Evolutionary conservation across 768 basidiomycete genomes (phyloP).

Genomic region (Boletus rufocinnamomeus): DNA sequence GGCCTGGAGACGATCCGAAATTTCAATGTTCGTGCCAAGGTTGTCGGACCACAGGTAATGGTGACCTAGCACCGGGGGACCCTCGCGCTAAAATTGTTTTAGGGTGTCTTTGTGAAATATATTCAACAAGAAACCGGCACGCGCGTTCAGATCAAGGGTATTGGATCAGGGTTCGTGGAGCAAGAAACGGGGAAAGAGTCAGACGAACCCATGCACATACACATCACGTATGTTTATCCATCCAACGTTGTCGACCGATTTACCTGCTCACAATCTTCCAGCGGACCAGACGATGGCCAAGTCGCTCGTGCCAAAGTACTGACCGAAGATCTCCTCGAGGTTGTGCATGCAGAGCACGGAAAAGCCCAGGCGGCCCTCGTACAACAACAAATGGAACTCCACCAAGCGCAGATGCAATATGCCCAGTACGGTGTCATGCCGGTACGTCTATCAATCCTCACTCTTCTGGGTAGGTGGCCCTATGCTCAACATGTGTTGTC

Average conservation of each 20-base stretch:
- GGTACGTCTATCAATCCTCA: conserved; percentile 38
- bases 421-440: conserved; percentile 67
- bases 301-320: conserved; percentile 84
- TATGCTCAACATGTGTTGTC: conserved; percentile 3
- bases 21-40: conserved; percentile 97
- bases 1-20: conserved; percentile 89
- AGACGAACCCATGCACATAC: conserved; percentile 89
- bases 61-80: not conserved
- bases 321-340: conserved; percentile 85
- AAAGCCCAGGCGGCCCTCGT: conserved; percentile 67
- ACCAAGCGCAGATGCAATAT: conserved; percentile 81
- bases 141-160: conserved; percentile 95
- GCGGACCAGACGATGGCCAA: conserved; percentile 84
- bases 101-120: conserved; percentile 96
- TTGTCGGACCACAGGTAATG: conserved; percentile 89
- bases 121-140: conserved; percentile 97
- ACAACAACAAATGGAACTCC: conserved; percentile 85
- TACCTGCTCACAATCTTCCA: conserved; percentile 13
- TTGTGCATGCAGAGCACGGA: conserved; percentile 85
- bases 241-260: conserved; percentile 20
- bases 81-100: not conserved
- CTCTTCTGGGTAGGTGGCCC: not conserved
- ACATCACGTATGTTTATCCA: conserved; percentile 69
- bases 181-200: conserved; percentile 85
- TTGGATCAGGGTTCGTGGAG: conserved; percentile 94